Percentiles rank a stretch among this genome's conserved stretches.
phyloP scores from a whole-genome alignment of 768 basidiomycete species.

The Coprinopsis cinerea region DNA sequence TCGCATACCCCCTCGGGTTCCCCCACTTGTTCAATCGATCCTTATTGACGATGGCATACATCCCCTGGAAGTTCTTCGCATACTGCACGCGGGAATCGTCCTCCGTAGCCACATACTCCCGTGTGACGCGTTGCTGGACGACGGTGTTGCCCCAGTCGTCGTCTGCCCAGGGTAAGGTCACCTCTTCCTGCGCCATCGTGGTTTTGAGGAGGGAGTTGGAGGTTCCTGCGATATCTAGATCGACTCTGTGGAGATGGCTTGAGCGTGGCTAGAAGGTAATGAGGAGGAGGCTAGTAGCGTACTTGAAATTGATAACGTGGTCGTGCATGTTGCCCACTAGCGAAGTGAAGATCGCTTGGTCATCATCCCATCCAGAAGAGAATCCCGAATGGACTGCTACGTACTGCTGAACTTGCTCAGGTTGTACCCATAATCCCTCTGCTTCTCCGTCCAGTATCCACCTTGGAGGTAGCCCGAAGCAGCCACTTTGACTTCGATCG shows the following conservation, averaged over 20 bases:
- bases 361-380: neutral
- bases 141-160: constrained; percentile 50
- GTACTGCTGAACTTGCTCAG: constrained; percentile 51
- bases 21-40: constrained; percentile 53
- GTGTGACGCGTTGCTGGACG: constrained; percentile 36
- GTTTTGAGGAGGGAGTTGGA: constrained; percentile 51
- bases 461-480: constrained; percentile 68
- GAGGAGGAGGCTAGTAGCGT: neutral
- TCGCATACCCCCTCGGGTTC: constrained; percentile 50
- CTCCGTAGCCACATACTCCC: constrained; percentile 45
- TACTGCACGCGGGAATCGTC: constrained; percentile 46
- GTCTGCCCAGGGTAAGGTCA: constrained; percentile 45
- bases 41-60: constrained; percentile 51
- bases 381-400: constrained; percentile 14
- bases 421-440: constrained; percentile 46
- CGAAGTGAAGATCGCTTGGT: neutral
- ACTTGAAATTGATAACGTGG: constrained; percentile 61
- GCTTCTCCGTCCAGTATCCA: constrained; percentile 47
- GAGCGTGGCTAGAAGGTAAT: neutral
- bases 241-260: constrained; percentile 35
- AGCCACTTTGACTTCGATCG: constrained; percentile 59
- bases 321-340: constrained; percentile 63
- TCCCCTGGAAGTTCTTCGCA: constrained; percentile 51
- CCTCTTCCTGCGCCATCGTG: constrained; percentile 42
- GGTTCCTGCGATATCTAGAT: constrained; percentile 58